These are phyloP conservation scores for Thelephora aurantiotincta DNA, from an alignment of 768 basidiomycete genomes.

Conservation along the genomic window DNA sequence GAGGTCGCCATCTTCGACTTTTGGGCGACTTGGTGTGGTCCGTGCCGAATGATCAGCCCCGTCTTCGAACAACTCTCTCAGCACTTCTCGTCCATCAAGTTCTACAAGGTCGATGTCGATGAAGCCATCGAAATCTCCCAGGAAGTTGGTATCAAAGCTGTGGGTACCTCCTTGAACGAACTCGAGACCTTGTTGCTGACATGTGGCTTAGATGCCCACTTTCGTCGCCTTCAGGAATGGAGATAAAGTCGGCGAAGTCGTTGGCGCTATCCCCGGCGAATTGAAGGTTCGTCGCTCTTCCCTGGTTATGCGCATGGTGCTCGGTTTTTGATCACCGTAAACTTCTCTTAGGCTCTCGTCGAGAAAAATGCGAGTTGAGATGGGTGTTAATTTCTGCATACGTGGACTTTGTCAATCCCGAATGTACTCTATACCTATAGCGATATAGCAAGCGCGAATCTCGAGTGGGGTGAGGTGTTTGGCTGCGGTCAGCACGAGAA, in stretches of 20 bases:
- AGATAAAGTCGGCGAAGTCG: conserved; percentile 21
- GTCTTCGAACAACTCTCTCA: conserved; percentile 32
- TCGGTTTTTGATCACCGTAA: no score
- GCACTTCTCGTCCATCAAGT: conserved; percentile 21
- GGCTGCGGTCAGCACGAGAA: no score
- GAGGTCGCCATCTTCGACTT: conserved; percentile 49
- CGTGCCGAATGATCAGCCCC: conserved; percentile 53
- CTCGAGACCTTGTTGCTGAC: conserved; percentile 23
- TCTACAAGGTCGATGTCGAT: conserved; percentile 71
- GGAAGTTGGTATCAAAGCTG: conserved; percentile 49
- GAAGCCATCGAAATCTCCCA: conserved; percentile 33
- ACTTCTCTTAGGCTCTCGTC: no score
- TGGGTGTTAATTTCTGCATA: no score
- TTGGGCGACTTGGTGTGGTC: conserved; percentile 70
- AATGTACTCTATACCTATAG: no score
- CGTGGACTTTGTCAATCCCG: no score
- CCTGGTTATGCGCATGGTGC: no score
- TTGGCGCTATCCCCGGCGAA: conserved; percentile 32
- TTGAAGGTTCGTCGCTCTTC: conserved; percentile 22
- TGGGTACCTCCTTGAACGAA: conserved; percentile 19
- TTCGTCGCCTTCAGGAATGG: conserved; percentile 25
- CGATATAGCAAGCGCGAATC: no score
- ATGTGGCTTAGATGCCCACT: conserved; percentile 25
- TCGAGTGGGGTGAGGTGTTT: no score
- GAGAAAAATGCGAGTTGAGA: no score